Evolutionary conservation across 352 stramenopile genomes (phyloP).

Genomic region (Globisporangium irregulare): DNA sequence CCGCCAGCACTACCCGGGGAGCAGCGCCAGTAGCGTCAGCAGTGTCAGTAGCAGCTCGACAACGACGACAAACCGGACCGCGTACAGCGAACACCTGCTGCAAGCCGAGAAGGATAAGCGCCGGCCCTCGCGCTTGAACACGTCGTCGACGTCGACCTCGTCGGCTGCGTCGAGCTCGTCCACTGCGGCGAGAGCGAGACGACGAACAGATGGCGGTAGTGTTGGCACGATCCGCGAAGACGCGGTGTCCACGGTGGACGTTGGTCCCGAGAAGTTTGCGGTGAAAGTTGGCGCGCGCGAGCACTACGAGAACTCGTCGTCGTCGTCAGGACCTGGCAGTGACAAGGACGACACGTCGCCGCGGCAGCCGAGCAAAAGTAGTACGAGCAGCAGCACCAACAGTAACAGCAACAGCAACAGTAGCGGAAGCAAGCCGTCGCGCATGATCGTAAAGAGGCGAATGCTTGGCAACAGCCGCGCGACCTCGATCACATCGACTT

Average conservation of each 20-base stretch:
- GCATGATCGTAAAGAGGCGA: conserved; percentile 52
- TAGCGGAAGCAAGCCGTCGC: conserved; percentile 36
- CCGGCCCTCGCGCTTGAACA: conserved; percentile 13
- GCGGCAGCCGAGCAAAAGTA: conserved; percentile 9
- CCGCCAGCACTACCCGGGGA: conserved; percentile 2
- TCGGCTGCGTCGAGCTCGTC: conserved; percentile 11
- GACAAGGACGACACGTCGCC: conserved; percentile 42
- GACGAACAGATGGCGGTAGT: conserved; percentile 5
- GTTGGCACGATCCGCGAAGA: conserved; percentile 14
- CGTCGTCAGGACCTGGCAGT: conserved; percentile 40
- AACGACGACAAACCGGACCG: conserved; percentile 10
- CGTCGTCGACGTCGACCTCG: conserved; percentile 7
- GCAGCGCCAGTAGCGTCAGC: conserved; percentile 18
- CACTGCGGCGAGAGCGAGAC: background rate
- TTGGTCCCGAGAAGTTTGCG: conserved; percentile 44
- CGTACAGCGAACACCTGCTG: conserved; percentile 1
- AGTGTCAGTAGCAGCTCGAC: conserved; percentile 20
- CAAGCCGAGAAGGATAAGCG: conserved; percentile 9
- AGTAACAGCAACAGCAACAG: conserved; percentile 26
- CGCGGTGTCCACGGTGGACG: conserved; percentile 17
- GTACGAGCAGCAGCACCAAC: conserved; percentile 19
- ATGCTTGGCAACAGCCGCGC: conserved; percentile 25
- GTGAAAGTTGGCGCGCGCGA: conserved; percentile 32
- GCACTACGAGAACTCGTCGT: conserved; percentile 35
- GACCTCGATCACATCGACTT: conserved; percentile 12